Conservation (phyloP, 1,284 basidiomycete genomes). For the Somion occarium region DNA sequence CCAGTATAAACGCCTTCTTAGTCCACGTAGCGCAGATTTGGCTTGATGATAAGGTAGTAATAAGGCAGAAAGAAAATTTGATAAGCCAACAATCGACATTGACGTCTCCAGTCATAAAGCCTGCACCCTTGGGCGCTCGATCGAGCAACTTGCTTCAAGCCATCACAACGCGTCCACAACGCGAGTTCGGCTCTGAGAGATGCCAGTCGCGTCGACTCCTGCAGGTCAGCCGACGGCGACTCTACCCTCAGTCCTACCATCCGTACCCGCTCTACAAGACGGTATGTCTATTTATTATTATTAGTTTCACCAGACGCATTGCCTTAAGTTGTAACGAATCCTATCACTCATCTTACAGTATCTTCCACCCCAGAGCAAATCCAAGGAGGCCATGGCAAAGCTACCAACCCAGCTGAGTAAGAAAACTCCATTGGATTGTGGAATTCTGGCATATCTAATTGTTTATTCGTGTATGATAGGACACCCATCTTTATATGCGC, state of each 20-base stretch:
- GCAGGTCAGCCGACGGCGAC: background rate
- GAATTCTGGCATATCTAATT: background rate
- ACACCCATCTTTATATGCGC: conserved; percentile 66
- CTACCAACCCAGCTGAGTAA: conserved; percentile 50
- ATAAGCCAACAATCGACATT: too few species aligned
- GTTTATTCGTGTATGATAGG: conserved; percentile 27
- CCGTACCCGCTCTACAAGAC: background rate
- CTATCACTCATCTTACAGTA: background rate
- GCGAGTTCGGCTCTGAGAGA: too few species aligned
- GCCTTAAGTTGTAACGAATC: background rate
- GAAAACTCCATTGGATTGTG: conserved; percentile 10
- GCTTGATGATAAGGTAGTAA: too few species aligned
- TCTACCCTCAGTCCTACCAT: background rate
- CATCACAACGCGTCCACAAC: too few species aligned
- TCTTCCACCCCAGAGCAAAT: conserved; percentile 46
- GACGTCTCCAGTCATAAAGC: too few species aligned
- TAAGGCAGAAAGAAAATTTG: too few species aligned
- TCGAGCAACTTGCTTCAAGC: too few species aligned
- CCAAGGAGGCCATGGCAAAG: conserved; percentile 38
- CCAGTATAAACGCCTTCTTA: too few species aligned
- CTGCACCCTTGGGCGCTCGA: too few species aligned
- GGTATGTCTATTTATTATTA: background rate
- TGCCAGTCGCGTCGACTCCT: background rate
- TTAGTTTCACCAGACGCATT: background rate
- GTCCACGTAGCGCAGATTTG: too few species aligned